Evolutionary conservation across 2,329 filamentous ascomycete species (phyloP), one percentile per base, ranked within the genome.

Genomic region (Lasiodiplodia hormozganensis): DNA sequence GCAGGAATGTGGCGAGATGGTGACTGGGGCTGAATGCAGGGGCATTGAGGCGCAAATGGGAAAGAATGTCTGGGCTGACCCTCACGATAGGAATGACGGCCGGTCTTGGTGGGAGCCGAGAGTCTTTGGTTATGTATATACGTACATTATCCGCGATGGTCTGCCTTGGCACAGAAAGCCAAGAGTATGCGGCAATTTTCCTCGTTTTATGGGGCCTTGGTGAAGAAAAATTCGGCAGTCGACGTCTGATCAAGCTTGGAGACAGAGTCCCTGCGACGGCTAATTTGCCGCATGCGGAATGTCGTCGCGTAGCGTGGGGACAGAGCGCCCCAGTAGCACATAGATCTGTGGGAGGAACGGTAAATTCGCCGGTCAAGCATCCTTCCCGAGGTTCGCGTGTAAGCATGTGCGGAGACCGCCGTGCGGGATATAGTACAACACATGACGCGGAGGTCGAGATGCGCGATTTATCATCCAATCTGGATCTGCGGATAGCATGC

Each of bases 401-500:
- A 43, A 43, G 40, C 40, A 43, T n/a, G 40, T 43, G 40, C 40
- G 40, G 40, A 16, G 40, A 18, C 16, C 7, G 40, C 40, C 40
- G 40, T 43, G 40, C 40, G 40, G 40, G 40, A 43, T 43, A 43
- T 43, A 43, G 16, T 43, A 36, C 53, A 38, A 16, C 34, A 36
- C 53, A 57, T 57, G 31, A 57, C 31, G 53, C n/a, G 52, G 52
- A 31, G 52, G 12, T 23, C 21, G 11, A 10, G 23, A 14, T 62
- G 57, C 57, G 57, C 36, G 36, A 62, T 62, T 62, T 62, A 47
- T 28, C 57, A n/a, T 62, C 57, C 57, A 62, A 62, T 62, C 57
- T 49, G 57, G 23, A 62, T 28, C 12, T 47, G 36, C n/a, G 57
- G 23, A 28, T 47, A 57, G 16, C 28, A 10, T 11, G 7, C 5